Percentiles rank a stretch among this genome's conserved stretches.
Evolutionary conservation across 2,329 filamentous ascomycete species (phyloP).

Genomic region (Xylariaceae sp.): DNA sequence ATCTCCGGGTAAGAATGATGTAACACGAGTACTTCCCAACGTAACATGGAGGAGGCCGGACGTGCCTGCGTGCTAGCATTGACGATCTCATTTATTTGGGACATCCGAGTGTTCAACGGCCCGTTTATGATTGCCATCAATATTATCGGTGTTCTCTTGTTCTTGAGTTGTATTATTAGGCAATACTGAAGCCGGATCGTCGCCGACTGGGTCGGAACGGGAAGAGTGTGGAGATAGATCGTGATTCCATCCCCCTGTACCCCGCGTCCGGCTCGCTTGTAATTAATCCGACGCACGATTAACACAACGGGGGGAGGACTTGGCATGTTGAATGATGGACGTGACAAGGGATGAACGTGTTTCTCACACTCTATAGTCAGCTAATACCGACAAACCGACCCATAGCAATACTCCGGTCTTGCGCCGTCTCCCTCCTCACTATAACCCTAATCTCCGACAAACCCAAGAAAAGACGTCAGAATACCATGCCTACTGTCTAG

Average conservation of each 20-base stretch:
- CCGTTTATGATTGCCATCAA: neutral
- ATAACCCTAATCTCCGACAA: neutral
- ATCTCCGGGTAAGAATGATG: neutral
- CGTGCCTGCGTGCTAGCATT: neutral
- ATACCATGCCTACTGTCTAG: neutral
- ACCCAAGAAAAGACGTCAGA: neutral
- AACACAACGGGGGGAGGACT: neutral
- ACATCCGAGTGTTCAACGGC: neutral
- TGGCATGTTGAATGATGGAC: neutral
- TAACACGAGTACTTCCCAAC: neutral
- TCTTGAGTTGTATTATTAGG: neutral
- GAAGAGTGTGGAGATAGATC: neutral
- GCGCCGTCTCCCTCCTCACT: neutral
- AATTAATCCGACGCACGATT: neutral
- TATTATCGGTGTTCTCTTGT: neutral
- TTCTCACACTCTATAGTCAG: neutral
- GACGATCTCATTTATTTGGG: neutral
- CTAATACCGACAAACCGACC: neutral
- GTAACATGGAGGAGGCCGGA: neutral
- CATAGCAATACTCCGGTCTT: neutral
- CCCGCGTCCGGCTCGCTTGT: neutral
- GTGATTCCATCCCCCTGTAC: neutral
- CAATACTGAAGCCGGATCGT: neutral
- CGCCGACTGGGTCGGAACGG: neutral
- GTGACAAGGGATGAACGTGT: neutral